These are phyloP conservation scores for Pseudisothecium myosuroides DNA, from an alignment of 225 moss, liverwort and hornwort genomes.

Conservation along the genomic window DNA sequence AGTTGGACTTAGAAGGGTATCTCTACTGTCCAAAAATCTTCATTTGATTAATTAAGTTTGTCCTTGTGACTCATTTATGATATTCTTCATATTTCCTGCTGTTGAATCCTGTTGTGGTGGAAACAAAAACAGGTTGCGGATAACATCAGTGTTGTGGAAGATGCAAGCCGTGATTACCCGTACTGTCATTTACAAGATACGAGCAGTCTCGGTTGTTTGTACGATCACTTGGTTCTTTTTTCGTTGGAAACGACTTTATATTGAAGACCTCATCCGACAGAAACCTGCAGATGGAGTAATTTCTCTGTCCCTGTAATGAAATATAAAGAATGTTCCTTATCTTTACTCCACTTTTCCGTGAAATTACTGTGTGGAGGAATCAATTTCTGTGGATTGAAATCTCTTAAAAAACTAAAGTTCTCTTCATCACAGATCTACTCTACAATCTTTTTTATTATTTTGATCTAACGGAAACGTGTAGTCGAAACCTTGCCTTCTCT, in stretches of 20 bases:
- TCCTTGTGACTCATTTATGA: not conserved
- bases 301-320: not conserved
- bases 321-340: not conserved
- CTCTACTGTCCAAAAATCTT: not conserved
- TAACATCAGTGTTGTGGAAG: slow-evolving; percentile 22
- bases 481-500: not conserved
- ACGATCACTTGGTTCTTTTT: slow-evolving; percentile 26
- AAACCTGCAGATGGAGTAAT: slow-evolving; percentile 27
- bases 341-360: not conserved
- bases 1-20: not conserved
- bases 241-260: slow-evolving; percentile 17
- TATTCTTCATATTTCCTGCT: not conserved
- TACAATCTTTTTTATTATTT: not conserved
- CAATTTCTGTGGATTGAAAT: not conserved
- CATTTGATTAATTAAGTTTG: not conserved
- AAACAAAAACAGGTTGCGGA: slow-evolving; percentile 5
- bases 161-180: slow-evolving; percentile 23
- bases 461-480: not conserved
- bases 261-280: slow-evolving; percentile 13
- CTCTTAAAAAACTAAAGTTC: not conserved
- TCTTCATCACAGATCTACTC: not conserved
- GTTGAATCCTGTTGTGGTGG: not conserved
- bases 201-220: slow-evolving; percentile 17
- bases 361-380: not conserved
- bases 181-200: slow-evolving; percentile 1